A percentile compares a stretch with the other conserved stretches of the same genome.
phyloP scores from a whole-genome alignment of 352 stramenopile species.

The Elongisporangium undulatum region DNA sequence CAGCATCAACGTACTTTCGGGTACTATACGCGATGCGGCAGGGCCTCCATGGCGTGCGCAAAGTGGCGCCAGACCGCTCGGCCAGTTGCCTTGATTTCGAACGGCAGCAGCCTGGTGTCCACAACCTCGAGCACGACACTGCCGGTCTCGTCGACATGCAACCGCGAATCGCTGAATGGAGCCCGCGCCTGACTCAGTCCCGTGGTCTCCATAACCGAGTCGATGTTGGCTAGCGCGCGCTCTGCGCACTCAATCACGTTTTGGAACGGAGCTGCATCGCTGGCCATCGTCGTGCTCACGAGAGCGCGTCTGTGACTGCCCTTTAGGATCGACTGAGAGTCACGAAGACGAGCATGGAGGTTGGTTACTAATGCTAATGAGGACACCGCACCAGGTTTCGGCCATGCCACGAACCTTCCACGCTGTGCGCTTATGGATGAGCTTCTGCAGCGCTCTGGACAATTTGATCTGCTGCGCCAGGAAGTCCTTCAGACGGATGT shows the following conservation, averaged over 20 bases:
- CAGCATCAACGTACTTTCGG: constrained; percentile 8
- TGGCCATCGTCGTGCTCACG: neutral
- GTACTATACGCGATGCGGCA: constrained; percentile 41
- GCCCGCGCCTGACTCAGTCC: too few relatives aligned
- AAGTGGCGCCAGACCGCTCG: constrained; percentile 25
- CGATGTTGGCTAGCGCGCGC: neutral
- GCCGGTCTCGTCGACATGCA: constrained; percentile 1
- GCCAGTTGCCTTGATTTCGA: constrained; percentile 28
- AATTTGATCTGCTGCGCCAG: constrained; percentile 20
- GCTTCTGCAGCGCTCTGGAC: constrained; percentile 33
- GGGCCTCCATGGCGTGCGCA: constrained; percentile 4
- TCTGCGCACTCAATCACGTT: neutral
- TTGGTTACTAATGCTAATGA: too few relatives aligned
- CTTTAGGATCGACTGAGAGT: too few relatives aligned
- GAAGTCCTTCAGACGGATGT: constrained; percentile 6
- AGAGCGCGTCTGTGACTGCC: neutral
- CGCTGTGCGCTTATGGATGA: constrained; percentile 1
- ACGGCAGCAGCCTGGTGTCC: constrained; percentile 38
- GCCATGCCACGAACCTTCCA: neutral
- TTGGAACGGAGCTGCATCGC: constrained; percentile 12
- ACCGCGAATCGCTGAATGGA: neutral
- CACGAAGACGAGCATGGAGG: too few relatives aligned
- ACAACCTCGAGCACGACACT: constrained; percentile 28
- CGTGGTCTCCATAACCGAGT: too few relatives aligned
- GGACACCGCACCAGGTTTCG: neutral